Evolutionary conservation across 192 early-diverging fungal species (phyloP).

Genomic region (Coemansia sp.): DNA sequence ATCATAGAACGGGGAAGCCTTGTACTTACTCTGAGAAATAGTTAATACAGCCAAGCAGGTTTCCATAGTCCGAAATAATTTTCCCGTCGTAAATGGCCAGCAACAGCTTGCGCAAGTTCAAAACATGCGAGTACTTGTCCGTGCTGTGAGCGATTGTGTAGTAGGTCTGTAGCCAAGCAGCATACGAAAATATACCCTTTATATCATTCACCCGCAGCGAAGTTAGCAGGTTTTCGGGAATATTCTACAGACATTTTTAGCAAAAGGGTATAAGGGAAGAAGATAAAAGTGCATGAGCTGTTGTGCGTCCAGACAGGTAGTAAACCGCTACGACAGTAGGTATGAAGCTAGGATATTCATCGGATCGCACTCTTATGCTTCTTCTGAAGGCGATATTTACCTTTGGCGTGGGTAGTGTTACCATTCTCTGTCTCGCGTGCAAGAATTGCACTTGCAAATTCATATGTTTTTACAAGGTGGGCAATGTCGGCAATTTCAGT

Average conservation of each 20-base stretch:
- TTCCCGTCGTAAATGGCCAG: not conserved
- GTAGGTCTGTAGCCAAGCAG: conserved; percentile 3
- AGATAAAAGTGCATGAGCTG: not conserved
- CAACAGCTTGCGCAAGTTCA: not conserved
- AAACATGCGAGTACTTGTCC: conserved; percentile 9
- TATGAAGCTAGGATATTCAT: not conserved
- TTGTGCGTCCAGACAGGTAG: not conserved
- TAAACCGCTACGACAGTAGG: not conserved
- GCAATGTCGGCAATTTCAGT: not conserved
- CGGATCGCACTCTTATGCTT: not conserved
- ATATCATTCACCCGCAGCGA: conserved; percentile 29
- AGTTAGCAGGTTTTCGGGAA: not conserved
- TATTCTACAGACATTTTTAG: conserved; percentile 3
- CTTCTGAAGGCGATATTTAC: not conserved
- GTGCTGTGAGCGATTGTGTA: not conserved
- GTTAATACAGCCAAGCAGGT: conserved; percentile 14
- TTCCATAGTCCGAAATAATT: conserved; percentile 7
- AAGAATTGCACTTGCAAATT: not conserved
- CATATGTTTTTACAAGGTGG: not conserved
- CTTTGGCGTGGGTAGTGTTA: not conserved
- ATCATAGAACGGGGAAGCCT: not conserved
- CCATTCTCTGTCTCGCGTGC: not conserved
- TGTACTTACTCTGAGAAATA: not conserved
- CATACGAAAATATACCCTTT: conserved; percentile 15
- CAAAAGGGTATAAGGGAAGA: not conserved